phyloP scores from a whole-genome alignment of 495 filamentous ascomycete species.

The Xylaria longipes region DNA sequence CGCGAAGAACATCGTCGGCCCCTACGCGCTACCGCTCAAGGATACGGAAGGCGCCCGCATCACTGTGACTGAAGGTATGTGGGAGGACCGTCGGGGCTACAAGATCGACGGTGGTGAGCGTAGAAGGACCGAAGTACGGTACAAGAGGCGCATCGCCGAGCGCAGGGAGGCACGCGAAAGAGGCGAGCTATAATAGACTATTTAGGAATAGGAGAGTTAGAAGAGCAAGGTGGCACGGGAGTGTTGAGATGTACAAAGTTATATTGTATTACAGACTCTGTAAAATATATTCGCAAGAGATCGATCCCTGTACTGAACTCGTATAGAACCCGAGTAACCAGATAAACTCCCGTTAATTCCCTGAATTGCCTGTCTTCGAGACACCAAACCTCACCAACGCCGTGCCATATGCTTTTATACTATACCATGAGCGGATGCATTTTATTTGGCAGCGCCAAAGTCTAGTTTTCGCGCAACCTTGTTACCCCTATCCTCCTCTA shows the following conservation, averaged over 20 bases:
- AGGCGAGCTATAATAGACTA: slow-evolving; percentile 29
- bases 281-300: slow-evolving; percentile 12
- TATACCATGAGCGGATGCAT: slow-evolving; percentile 7
- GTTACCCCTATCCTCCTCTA: slow-evolving; percentile 66
- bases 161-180: slow-evolving; percentile 52
- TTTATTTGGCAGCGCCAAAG: slow-evolving; percentile 69
- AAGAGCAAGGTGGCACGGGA: background rate
- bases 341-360: background rate
- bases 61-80: slow-evolving; percentile 80
- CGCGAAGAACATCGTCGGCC: slow-evolving; percentile 70
- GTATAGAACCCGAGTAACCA: background rate
- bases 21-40: slow-evolving; percentile 69
- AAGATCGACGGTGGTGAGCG: slow-evolving; percentile 98
- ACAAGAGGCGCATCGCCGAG: slow-evolving; percentile 57
- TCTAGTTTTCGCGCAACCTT: slow-evolving; percentile 89
- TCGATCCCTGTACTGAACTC: background rate
- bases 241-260: slow-evolving; percentile 31
- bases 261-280: slow-evolving; percentile 32
- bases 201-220: background rate
- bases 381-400: slow-evolving; percentile 29
- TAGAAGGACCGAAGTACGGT: slow-evolving; percentile 79
- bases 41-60: slow-evolving; percentile 68
- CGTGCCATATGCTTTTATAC: slow-evolving; percentile 7
- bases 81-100: slow-evolving; percentile 80
- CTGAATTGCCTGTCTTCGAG: background rate